Percentiles rank a stretch among this genome's conserved stretches.
phyloP scores from a whole-genome alignment of 306 rosid genomes.

The Vigna nakashimae region DNA sequence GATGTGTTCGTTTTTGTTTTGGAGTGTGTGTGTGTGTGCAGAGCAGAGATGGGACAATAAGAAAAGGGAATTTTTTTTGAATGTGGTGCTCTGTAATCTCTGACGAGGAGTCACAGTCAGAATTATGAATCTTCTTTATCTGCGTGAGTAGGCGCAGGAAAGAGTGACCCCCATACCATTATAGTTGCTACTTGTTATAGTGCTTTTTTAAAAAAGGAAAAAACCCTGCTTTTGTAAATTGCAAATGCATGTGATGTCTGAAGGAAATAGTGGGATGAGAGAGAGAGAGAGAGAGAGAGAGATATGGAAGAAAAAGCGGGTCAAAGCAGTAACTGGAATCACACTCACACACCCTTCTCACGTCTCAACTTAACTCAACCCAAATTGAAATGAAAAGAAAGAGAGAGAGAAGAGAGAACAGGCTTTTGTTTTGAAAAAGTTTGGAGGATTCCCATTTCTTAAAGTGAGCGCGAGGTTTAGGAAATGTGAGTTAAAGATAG shows the following conservation, averaged over 20 bases:
- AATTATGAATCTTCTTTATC: conserved; percentile 38
- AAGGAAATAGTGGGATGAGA: background rate
- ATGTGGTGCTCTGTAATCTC: conserved; percentile 51
- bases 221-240: conserved; percentile 45
- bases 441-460: conserved; percentile 37
- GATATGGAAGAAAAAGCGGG: conserved; percentile 39
- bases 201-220: background rate
- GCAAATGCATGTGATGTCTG: conserved; percentile 52
- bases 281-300: conserved; percentile 14
- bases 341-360: background rate
- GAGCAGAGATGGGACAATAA: conserved; percentile 22
- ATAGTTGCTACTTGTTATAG: background rate
- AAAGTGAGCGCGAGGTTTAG: conserved; percentile 39
- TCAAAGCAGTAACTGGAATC: conserved; percentile 44
- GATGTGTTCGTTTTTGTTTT: conserved; percentile 23
- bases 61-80: conserved; percentile 59
- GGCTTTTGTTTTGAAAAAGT: conserved; percentile 31
- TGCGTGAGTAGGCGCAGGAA: conserved; percentile 42
- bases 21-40: conserved; percentile 30
- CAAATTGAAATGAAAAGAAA: conserved; percentile 47
- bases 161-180: conserved; percentile 29
- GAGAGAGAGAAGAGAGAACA: background rate
- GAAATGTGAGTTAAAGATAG: background rate
- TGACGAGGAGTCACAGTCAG: conserved; percentile 48
- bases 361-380: conserved; percentile 23